Evolutionary conservation across 2,329 filamentous ascomycete genomes (phyloP).

Genomic region (Emmonsiellopsis sp.): DNA sequence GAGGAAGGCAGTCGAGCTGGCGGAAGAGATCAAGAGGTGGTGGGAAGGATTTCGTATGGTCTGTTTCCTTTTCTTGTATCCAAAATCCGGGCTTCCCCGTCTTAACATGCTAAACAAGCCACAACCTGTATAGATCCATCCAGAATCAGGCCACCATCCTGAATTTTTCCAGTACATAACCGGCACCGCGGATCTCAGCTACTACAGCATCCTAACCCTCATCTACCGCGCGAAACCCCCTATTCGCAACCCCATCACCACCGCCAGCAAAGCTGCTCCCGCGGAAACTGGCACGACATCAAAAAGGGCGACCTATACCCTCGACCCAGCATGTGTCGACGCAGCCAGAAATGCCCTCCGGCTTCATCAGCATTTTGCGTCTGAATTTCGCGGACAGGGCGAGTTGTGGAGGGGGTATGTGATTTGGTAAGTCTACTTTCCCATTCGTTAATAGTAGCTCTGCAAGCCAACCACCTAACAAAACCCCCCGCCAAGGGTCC

Average conservation of each 20-base stretch:
- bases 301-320: constrained; percentile 17
- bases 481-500: constrained; percentile 20
- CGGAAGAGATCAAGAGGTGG: constrained; percentile 18
- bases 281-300: too few species aligned
- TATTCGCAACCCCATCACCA: constrained; percentile 13
- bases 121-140: not conserved
- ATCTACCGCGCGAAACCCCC: constrained; percentile 34
- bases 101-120: not conserved
- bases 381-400: constrained; percentile 18
- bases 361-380: constrained; percentile 23
- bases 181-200: constrained; percentile 27
- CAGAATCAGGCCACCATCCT: constrained; percentile 9
- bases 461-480: not conserved
- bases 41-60: constrained; percentile 1
- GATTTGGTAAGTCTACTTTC: constrained; percentile 22
- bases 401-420: constrained; percentile 26
- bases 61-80: not conserved
- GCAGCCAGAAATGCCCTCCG: constrained; percentile 28
- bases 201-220: constrained; percentile 28
- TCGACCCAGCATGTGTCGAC: constrained; percentile 29
- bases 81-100: not conserved
- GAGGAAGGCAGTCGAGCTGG: constrained; percentile 21
- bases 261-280: not conserved
- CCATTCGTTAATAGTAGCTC: too few species aligned
- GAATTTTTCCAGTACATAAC: constrained; percentile 18